Base-by-base conservation (phyloP, 441 rosid genomes). In the Daphne laureola region DNA sequence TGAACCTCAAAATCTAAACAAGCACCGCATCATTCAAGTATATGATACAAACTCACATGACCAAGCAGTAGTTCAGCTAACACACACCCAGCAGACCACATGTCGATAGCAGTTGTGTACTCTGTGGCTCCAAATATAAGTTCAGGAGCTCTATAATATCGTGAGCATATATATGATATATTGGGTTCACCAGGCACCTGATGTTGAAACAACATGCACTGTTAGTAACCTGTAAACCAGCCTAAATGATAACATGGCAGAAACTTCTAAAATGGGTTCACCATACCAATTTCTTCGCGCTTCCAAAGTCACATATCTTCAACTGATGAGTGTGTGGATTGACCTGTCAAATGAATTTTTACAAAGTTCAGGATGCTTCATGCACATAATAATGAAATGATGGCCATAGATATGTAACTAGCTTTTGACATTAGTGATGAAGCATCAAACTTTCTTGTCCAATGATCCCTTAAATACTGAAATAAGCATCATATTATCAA, bases 271-370 rank as follows among this genome's bases (percentile, higher is more conserved):
- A 7, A 31, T 31, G 38, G 38, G 38, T 8, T 31, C 47, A 46
- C 54, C 72, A 63, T 86, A 89, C 97, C 90, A 89, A 72, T 81
- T 75, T 87, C 82, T 89, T 89, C 61, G 97, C 97, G 61, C 97
- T 89, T 36, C 97, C 97, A 61, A 86, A 89, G 71, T 89, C 97
- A 49, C 97, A 89, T 14, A 89, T 84, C 72, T 86, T 89, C 62
- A 89, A 62, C 70, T 84, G 86, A 61, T 84, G 90, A 14, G 79
- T 74, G 45, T 79, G 88, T 59, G 95, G 80, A 70, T 89, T 84
- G 58, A 89, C 96, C 96, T 85, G 78, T 67, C 53, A 60, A 55
- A 61, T 41, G 57, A 49, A 69, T 18, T 45, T 55, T 2, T 45
- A 54, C 46, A 53, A 67, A 43, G 9, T 17, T 21, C 47, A 38